Percentiles rank a stretch among this genome's conserved stretches.
phyloP scores from a whole-genome alignment of 2,329 filamentous ascomycete species.

The Whalleya microplaca region DNA sequence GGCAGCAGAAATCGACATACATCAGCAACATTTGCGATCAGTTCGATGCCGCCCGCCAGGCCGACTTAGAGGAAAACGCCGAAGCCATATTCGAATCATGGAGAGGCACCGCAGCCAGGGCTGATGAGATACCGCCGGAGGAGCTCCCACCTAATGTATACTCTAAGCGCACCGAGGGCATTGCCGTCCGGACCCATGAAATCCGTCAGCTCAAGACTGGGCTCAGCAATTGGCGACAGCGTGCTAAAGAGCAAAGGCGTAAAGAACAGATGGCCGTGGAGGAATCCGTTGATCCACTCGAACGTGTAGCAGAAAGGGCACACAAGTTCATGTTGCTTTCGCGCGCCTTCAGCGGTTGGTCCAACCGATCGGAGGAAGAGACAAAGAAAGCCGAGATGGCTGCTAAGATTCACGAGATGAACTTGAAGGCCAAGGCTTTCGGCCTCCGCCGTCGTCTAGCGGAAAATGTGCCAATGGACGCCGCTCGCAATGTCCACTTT shows the following conservation, averaged over 20 bases:
- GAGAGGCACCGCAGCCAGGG: slow-evolving; percentile 30
- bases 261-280: slow-evolving; percentile 19
- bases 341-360: slow-evolving; percentile 36
- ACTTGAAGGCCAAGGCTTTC: slow-evolving; percentile 36
- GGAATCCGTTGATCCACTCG: slow-evolving; percentile 30
- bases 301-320: slow-evolving; percentile 33
- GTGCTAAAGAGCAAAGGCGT: slow-evolving; percentile 19
- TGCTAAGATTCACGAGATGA: slow-evolving; percentile 34
- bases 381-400: slow-evolving; percentile 33
- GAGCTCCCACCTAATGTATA: slow-evolving; percentile 32
- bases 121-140: slow-evolving; percentile 23
- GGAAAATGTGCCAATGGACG: neutral
- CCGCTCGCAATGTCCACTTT: neutral
- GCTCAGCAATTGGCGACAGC: slow-evolving; percentile 31
- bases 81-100: slow-evolving; percentile 31
- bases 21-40: slow-evolving; percentile 27
- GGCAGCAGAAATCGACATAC: slow-evolving; percentile 32
- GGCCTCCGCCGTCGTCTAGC: slow-evolving; percentile 18
- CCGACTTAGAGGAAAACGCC: slow-evolving; percentile 28
- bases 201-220: slow-evolving; percentile 32
- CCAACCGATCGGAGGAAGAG: slow-evolving; percentile 36
- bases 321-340: slow-evolving; percentile 36
- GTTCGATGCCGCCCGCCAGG: slow-evolving; percentile 30
- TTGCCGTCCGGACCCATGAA: slow-evolving; percentile 34
- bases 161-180: slow-evolving; percentile 36